Evolutionary conservation across 2,329 filamentous ascomycete species (phyloP).

Genomic region (Diaporthe aspalathi): DNA sequence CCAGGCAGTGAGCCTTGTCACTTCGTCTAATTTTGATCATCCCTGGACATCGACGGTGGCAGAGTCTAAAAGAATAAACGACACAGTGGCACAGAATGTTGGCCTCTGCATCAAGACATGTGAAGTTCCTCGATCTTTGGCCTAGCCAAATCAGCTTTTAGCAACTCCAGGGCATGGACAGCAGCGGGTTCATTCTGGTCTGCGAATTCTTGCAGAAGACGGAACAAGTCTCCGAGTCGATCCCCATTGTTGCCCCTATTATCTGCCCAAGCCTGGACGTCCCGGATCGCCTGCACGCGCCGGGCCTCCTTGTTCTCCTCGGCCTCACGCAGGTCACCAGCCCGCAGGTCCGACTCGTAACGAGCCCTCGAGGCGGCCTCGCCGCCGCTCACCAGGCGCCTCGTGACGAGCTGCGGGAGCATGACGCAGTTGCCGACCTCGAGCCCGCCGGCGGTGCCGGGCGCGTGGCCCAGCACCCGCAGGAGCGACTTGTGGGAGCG

Average conservation of each 20-base stretch:
- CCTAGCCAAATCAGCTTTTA: neutral
- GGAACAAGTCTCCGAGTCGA: neutral
- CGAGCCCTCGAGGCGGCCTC: neutral
- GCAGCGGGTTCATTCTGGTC: neutral
- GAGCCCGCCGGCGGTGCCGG: neutral
- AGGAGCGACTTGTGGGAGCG: constrained; percentile 36
- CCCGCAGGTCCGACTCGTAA: neutral
- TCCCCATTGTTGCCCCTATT: neutral
- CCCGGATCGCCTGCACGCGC: neutral
- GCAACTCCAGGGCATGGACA: neutral
- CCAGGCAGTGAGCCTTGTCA: neutral
- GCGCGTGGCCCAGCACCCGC: constrained; percentile 35
- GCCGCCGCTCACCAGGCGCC: neutral
- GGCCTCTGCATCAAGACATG: no score
- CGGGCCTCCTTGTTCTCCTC: neutral
- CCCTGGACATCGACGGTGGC: no score
- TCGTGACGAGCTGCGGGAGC: constrained; percentile 31
- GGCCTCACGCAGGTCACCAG: neutral
- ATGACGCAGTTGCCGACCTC: constrained; percentile 34
- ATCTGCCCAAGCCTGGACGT: neutral
- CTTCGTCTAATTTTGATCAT: neutral
- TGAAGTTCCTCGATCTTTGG: neutral
- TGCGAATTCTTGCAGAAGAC: fast-evolving
- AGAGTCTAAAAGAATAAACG: no score
- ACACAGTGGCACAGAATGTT: no score